These are phyloP conservation scores for Coelastrella sp. DNA, from an alignment of 139 green algal genomes.

Conservation along the genomic window DNA sequence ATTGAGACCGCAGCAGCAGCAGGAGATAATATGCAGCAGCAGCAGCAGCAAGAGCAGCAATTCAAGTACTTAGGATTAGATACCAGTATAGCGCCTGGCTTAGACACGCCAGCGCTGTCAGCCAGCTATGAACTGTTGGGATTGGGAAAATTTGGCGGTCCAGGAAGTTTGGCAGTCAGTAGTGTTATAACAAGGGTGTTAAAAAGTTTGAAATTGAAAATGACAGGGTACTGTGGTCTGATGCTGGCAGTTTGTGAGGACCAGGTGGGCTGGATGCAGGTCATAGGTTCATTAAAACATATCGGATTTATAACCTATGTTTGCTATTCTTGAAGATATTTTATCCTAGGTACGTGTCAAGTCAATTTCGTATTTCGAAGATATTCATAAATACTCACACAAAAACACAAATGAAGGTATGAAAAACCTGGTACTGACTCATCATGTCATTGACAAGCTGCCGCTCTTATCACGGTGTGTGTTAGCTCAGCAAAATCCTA, in stretches of 20 bases:
- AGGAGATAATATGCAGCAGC: too few relatives aligned
- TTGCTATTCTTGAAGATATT: background rate
- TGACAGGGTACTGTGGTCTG: constrained; percentile 63
- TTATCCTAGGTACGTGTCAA: background rate
- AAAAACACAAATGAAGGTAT: too few relatives aligned
- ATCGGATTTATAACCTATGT: background rate
- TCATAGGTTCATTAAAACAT: too few relatives aligned
- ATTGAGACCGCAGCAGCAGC: background rate
- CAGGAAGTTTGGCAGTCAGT: constrained; percentile 58
- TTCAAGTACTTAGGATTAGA: constrained; percentile 62
- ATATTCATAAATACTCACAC: too few relatives aligned
- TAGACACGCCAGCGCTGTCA: constrained; percentile 51
- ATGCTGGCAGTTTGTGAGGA: constrained; percentile 75
- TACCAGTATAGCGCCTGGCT: constrained; percentile 55
- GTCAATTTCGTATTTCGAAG: too few relatives aligned
- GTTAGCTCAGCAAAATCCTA: too few relatives aligned
- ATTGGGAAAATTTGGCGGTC: constrained; percentile 50
- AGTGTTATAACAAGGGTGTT: constrained; percentile 57
- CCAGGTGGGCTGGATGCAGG: constrained; percentile 8
- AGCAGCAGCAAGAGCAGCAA: background rate
- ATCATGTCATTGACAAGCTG: too few relatives aligned
- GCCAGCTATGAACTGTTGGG: constrained; percentile 49
- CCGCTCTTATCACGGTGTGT: too few relatives aligned
- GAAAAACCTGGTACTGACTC: too few relatives aligned
- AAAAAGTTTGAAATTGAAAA: constrained; percentile 49